Evolutionary conservation across 2,329 filamentous ascomycete species (phyloP).

Genomic region (Ophiostoma montium): DNA sequence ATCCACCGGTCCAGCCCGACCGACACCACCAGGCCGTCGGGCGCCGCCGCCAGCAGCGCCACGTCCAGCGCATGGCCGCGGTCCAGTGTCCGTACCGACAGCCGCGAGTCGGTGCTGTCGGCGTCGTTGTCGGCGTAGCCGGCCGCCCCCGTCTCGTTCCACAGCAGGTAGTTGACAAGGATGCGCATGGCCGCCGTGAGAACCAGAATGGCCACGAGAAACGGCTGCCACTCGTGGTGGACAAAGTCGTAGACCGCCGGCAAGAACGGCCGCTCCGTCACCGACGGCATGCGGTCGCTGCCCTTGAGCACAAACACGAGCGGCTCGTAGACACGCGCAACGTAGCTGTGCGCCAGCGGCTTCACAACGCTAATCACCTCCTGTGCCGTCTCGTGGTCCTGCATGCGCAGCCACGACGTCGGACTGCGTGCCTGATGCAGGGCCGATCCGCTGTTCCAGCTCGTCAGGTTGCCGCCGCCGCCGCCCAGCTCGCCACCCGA

Average conservation of each 20-base stretch:
- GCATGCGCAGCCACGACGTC: constrained; percentile 59
- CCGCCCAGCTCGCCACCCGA: neutral
- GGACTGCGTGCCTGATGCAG: constrained; percentile 66
- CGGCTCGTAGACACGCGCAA: constrained; percentile 62
- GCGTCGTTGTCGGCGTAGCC: constrained; percentile 22
- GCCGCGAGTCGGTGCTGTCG: constrained; percentile 27
- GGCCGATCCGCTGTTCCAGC: constrained; percentile 22
- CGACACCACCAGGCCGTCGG: constrained; percentile 51
- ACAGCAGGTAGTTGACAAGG: constrained; percentile 58
- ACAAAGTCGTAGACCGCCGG: constrained; percentile 55
- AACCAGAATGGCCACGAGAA: constrained; percentile 48
- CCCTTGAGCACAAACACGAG: constrained; percentile 57
- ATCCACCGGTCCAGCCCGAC: constrained; percentile 57
- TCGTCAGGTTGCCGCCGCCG: constrained; percentile 14
- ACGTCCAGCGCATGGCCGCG: constrained; percentile 57
- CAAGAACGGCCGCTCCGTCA: constrained; percentile 33
- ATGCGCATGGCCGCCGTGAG: constrained; percentile 51
- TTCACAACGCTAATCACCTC: constrained; percentile 68
- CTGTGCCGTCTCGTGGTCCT: constrained; percentile 64
- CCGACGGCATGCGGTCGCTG: constrained; percentile 48
- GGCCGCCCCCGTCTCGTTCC: constrained; percentile 25
- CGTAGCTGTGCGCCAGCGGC: constrained; percentile 54
- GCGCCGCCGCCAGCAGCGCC: constrained; percentile 46
- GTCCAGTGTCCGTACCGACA: constrained; percentile 46
- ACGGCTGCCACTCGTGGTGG: constrained; percentile 41